Evolutionary conservation across 2,329 filamentous ascomycete species (phyloP).

Genomic region (Fusarium clavum): DNA sequence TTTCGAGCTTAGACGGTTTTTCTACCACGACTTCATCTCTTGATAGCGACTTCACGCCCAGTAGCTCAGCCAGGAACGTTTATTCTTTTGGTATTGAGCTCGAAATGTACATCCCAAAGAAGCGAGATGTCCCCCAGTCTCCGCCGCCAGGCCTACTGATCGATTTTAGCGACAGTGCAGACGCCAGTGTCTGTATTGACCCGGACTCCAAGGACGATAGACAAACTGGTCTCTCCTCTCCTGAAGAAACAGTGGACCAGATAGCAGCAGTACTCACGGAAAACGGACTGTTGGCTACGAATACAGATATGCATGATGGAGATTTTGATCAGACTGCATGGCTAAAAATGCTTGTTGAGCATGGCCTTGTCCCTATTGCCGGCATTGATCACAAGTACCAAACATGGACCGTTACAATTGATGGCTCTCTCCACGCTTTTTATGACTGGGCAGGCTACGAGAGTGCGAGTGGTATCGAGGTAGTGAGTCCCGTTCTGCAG

Average conservation of each 20-base stretch:
- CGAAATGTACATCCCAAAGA: conserved; percentile 26
- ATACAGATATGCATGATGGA: neutral
- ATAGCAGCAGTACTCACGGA: neutral
- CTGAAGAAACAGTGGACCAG: neutral
- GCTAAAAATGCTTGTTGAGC: conserved; percentile 10
- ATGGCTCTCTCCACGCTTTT: neutral
- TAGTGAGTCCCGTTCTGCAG: conserved; percentile 26
- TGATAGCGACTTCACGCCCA: neutral
- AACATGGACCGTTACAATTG: conserved; percentile 18
- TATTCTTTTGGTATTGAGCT: conserved; percentile 42
- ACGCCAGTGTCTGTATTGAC: neutral
- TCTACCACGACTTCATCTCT: neutral
- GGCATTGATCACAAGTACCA: conserved; percentile 13
- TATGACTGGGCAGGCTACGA: conserved; percentile 19
- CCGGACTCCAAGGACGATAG: conserved; percentile 24
- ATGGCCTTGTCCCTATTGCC: neutral
- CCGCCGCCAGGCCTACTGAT: neutral
- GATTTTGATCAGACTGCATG: neutral
- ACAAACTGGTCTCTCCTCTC: neutral
- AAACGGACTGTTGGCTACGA: neutral
- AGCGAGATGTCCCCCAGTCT: neutral
- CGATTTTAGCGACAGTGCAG: neutral
- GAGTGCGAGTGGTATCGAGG: conserved; percentile 16
- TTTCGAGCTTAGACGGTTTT: neutral
- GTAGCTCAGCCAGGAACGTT: neutral